Conservation (phyloP, 1,284 basidiomycete genomes). For the Irpex lacteus region DNA sequence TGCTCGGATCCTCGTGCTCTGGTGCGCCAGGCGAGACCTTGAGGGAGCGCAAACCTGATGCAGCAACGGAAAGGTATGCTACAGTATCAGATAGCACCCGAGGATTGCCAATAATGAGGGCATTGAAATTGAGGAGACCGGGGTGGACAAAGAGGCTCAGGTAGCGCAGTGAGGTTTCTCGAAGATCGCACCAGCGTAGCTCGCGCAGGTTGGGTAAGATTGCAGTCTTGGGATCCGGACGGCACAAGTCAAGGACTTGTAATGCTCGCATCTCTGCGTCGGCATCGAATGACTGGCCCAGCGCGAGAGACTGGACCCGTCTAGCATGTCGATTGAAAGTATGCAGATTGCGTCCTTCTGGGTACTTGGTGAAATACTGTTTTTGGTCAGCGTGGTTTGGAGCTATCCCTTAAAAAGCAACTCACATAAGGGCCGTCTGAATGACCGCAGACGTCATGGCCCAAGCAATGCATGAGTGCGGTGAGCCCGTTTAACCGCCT, state of each 20-base stretch:
- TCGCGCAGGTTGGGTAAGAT: constrained; percentile 1
- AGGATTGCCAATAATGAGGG: background rate
- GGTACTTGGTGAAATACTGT: background rate
- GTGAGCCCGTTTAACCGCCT: background rate
- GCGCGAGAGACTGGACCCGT: background rate
- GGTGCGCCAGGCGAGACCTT: background rate
- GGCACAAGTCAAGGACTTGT: background rate
- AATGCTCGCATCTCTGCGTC: background rate
- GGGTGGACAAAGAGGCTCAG: background rate
- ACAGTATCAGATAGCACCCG: background rate
- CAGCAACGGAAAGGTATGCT: background rate
- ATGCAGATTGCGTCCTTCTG: background rate
- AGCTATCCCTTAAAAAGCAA: background rate
- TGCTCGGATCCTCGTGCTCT: background rate
- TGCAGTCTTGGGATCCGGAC: background rate
- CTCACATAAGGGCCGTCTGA: background rate
- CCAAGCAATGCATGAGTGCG: background rate
- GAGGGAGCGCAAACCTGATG: background rate
- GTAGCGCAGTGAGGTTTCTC: background rate
- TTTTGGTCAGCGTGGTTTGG: background rate
- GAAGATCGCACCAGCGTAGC: background rate
- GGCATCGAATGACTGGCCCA: constrained; percentile 1
- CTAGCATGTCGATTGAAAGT: background rate
- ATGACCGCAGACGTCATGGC: background rate
- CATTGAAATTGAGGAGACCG: background rate